Evolutionary conservation across 2,329 filamentous ascomycete genomes (phyloP).

Genomic region (Leptographium galeiforme): DNA sequence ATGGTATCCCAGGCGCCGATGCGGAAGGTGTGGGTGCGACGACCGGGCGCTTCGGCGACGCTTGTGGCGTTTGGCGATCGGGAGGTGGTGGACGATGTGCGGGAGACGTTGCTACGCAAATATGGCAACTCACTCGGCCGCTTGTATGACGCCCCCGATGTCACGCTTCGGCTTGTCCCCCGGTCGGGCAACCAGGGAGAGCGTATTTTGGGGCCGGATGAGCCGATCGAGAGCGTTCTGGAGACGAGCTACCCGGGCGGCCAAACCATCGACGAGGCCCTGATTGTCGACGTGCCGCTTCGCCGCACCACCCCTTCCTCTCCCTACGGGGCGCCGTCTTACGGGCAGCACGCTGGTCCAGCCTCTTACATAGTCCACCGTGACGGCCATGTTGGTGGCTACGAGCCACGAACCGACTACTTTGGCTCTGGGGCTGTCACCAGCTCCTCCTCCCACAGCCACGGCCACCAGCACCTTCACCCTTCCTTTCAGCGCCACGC

Average conservation of each 20-base stretch:
- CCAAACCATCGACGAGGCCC: conserved; percentile 75
- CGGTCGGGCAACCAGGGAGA: conserved; percentile 49
- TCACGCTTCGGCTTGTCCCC: conserved; percentile 65
- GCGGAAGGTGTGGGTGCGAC: conserved; percentile 90
- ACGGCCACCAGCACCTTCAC: conserved; percentile 13
- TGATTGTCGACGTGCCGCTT: conserved; percentile 75
- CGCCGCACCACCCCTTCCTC: conserved; percentile 60
- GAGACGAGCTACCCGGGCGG: conserved; percentile 78
- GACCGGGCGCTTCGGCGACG: conserved; percentile 74
- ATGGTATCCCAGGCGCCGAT: conserved; percentile 35
- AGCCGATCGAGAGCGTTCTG: conserved; percentile 63
- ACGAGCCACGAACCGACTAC: conserved; percentile 59
- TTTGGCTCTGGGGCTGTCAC: conserved; percentile 49
- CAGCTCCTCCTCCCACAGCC: conserved; percentile 8
- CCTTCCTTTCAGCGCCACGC: background rate
- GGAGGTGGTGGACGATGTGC: conserved; percentile 86
- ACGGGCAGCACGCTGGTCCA: background rate
- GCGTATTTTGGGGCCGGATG: conserved; percentile 70
- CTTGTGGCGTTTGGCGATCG: conserved; percentile 75
- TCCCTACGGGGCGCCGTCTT: conserved; percentile 30
- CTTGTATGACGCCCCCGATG: conserved; percentile 81
- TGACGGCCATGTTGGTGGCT: background rate
- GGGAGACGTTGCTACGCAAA: conserved; percentile 83
- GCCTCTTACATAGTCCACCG: background rate
- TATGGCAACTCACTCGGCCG: conserved; percentile 86